Evolutionary conservation across 2,329 filamentous ascomycete species (phyloP).

Genomic region (Pyrenochaeta sp.): DNA sequence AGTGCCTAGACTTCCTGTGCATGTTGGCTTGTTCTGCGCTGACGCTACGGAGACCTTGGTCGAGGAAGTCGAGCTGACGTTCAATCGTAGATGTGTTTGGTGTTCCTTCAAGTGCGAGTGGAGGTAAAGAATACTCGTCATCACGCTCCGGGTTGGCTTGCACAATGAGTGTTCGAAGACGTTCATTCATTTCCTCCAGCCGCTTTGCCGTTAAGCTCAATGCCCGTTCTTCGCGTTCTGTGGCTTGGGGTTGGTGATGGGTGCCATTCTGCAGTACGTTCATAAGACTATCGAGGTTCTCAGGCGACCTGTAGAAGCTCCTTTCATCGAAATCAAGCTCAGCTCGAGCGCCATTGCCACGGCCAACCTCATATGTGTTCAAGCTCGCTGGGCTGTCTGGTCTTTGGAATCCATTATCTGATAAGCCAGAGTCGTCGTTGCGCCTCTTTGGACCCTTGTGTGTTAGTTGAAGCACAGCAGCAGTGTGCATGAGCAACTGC

Average conservation of each 20-base stretch:
- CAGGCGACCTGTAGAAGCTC: slow-evolving; percentile 74
- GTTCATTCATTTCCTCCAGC: slow-evolving; percentile 72
- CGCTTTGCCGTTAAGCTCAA: slow-evolving; percentile 71
- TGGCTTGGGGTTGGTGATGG: slow-evolving; percentile 33
- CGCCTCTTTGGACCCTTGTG: slow-evolving; percentile 77
- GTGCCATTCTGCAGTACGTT: slow-evolving; percentile 48
- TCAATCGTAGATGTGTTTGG: slow-evolving; percentile 48
- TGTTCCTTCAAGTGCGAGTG: slow-evolving; percentile 24
- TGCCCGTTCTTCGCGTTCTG: slow-evolving; percentile 54
- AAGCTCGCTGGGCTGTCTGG: slow-evolving; percentile 81
- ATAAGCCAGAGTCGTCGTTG: slow-evolving; percentile 53
- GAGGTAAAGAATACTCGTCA: slow-evolving; percentile 41
- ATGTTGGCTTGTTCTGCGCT: slow-evolving; percentile 62
- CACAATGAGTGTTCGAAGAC: slow-evolving; percentile 72
- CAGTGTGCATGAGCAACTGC: slow-evolving; percentile 85
- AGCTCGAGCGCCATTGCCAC: slow-evolving; percentile 60
- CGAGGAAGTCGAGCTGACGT: slow-evolving; percentile 75
- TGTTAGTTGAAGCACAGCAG: slow-evolving; percentile 88
- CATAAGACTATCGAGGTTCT: slow-evolving; percentile 65
- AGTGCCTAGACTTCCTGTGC: slow-evolving; percentile 37
- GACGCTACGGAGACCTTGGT: slow-evolving; percentile 70
- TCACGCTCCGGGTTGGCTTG: slow-evolving; percentile 64
- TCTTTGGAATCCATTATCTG: slow-evolving; percentile 51
- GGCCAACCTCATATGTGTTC: slow-evolving; percentile 70
- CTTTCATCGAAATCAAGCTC: slow-evolving; percentile 78